Base-by-base conservation (phyloP, 2,329 filamentous ascomycete species). In the Paraphaeosphaeria sporulosa region DNA sequence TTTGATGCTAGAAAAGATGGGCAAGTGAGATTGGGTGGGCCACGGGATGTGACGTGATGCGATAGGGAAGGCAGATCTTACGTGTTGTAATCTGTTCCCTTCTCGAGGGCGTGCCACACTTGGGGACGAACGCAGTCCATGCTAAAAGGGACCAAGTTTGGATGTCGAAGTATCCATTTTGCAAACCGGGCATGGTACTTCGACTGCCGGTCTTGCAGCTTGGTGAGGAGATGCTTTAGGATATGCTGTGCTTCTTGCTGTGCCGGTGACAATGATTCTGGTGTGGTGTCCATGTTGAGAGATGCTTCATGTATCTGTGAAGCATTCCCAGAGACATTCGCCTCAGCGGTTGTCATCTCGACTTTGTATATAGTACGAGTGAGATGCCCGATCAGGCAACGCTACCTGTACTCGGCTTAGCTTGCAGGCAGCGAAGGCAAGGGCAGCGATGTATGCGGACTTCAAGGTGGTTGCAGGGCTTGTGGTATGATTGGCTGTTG, bases 201-300 rank as follows among this genome's bases (percentile, higher is more conserved):
- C 19, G 66, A 67, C 1, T 58, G 58, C 10, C 63, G 55, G 0
- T 64, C 57, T 58, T 68, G 57, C 0, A 76, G 47, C 13, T 48
- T 62, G 0, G 51, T 40, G 0, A 76, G 51, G 1, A 76, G 19
- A 30, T 72, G 64, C 3, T 52, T 27, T 12, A 76, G 64, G 10
- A 74, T 67, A 2, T 40, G 38, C 52, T 63, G 64, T 13, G 71
- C 71, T 64, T 75, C 68, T n/a, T 63, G 47, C 58, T 73, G 70
- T 2, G 66, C 55, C 43, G 48, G 42, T 43, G 62, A 54, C 10
- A 60, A 36, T 17, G 60, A 47, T 19, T 30, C 13, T 27, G 57
- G 58, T 0, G 61, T 38, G 38, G 66, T 63, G 47, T 61, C 60
- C 65, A 68, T 40, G 6, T 47, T n/a, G 55, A 32, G 21, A 13